phyloP scores from a whole-genome alignment of 345 rosid genomes.

The sweet orange (Citrus sinensis) region DNA sequence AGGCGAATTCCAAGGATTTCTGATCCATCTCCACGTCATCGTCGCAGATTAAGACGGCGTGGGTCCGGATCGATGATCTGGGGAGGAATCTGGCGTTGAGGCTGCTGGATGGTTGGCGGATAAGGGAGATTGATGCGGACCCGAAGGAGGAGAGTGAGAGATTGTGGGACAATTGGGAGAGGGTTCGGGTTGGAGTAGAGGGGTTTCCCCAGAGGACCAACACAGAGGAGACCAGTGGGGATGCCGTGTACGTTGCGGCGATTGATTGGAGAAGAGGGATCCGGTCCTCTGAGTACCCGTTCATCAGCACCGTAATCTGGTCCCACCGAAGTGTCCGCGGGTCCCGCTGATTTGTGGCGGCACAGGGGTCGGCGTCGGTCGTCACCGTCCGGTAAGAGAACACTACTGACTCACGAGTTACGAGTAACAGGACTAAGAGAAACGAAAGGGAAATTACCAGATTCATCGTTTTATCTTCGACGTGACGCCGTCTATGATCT shows the following conservation, averaged over 20 bases:
- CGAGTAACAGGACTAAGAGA: neutral
- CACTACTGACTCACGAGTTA: constrained; percentile 6
- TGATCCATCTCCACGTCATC: constrained; percentile 62
- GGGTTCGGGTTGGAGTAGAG: constrained; percentile 34
- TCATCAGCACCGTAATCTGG: constrained; percentile 71
- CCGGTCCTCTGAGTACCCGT: constrained; percentile 65
- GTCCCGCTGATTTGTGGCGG: constrained; percentile 25
- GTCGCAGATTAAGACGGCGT: constrained; percentile 58
- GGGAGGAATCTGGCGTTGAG: constrained; percentile 69
- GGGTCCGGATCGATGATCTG: constrained; percentile 38
- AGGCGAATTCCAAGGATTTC: constrained; percentile 49
- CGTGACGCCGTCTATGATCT: neutral
- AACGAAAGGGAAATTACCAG: neutral
- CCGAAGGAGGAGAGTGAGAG: constrained; percentile 45
- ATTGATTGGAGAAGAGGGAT: constrained; percentile 60
- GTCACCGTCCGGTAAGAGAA: constrained; percentile 22
- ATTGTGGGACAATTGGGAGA: constrained; percentile 40
- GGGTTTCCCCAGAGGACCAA: constrained; percentile 73
- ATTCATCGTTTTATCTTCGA: neutral
- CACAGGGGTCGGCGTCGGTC: constrained; percentile 40
- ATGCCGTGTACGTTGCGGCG: constrained; percentile 47
- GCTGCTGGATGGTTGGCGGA: constrained; percentile 56
- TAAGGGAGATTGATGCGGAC: constrained; percentile 46
- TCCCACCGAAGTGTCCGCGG: constrained; percentile 44
- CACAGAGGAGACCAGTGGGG: constrained; percentile 50